Percentiles rank a stretch among this genome's conserved stretches.
Evolutionary conservation across 2,329 filamentous ascomycete species (phyloP).

Genomic region (Curvularia sp.): DNA sequence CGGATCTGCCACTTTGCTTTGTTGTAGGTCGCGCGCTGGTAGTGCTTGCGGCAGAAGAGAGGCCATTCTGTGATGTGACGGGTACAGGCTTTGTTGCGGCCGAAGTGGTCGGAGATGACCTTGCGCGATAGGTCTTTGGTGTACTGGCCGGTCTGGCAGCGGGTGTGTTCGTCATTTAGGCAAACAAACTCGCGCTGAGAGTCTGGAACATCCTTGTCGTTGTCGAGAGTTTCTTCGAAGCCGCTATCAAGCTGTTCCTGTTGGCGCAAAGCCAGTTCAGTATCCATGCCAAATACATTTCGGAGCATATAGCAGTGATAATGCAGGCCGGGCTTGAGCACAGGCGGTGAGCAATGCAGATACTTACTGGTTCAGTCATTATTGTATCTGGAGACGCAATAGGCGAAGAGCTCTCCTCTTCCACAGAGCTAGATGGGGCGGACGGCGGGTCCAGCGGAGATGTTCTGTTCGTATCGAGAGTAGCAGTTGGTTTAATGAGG

Average conservation of each 20-base stretch:
- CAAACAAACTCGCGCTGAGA: slow-evolving; percentile 42
- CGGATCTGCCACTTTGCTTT: slow-evolving; percentile 44
- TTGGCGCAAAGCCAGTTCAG: background rate
- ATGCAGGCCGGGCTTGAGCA: background rate
- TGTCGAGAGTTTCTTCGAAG: slow-evolving; percentile 8
- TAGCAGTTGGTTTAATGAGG: slow-evolving; percentile 13
- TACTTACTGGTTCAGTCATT: slow-evolving; percentile 9
- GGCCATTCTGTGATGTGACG: slow-evolving; percentile 45
- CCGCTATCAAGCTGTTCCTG: slow-evolving; percentile 1
- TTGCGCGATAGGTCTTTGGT: slow-evolving; percentile 46
- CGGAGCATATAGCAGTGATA: background rate
- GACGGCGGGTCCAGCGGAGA: slow-evolving; percentile 10
- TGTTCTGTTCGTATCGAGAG: slow-evolving; percentile 3
- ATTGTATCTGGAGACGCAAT: slow-evolving; percentile 12
- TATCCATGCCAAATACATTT: background rate
- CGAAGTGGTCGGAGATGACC: slow-evolving; percentile 52
- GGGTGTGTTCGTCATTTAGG: slow-evolving; percentile 40
- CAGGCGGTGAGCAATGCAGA: background rate
- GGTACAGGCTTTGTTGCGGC: slow-evolving; percentile 50
- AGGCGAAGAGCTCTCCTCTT: slow-evolving; percentile 1
- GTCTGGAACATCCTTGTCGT: slow-evolving; percentile 16
- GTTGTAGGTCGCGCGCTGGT: slow-evolving; percentile 52
- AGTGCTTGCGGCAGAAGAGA: slow-evolving; percentile 51
- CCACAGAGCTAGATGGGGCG: slow-evolving; percentile 12
- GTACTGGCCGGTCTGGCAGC: slow-evolving; percentile 47